Evolutionary conservation across 441 rosid genomes (phyloP).

Genomic region (Populus trichocarpa): DNA sequence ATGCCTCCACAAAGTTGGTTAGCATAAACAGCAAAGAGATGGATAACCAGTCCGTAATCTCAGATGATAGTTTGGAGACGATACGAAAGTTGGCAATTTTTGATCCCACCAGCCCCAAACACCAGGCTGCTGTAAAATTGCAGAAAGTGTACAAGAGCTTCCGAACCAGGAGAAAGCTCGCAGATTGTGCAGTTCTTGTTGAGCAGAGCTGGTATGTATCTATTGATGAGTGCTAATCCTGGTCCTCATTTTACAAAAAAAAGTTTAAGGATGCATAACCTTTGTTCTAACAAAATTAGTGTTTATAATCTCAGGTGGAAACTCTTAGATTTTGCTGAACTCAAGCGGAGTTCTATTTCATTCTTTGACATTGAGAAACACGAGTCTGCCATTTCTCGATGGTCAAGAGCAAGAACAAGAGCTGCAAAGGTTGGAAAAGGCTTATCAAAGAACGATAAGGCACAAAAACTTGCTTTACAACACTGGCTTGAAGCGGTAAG

Average conservation of each 20-base stretch:
- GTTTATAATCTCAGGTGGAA: slow-evolving; percentile 67
- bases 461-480: slow-evolving; percentile 90
- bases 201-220: slow-evolving; percentile 86
- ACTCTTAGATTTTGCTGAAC: slow-evolving; percentile 91
- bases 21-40: slow-evolving; percentile 18
- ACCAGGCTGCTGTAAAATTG: slow-evolving; percentile 71
- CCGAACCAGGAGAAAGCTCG: slow-evolving; percentile 88
- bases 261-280: neutral
- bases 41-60: slow-evolving; percentile 11
- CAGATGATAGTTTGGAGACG: neutral
- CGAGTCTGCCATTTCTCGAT: slow-evolving; percentile 87
- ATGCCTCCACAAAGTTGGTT: slow-evolving; percentile 9
- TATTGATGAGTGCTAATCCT: neutral
- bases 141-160: slow-evolving; percentile 96
- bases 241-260: neutral
- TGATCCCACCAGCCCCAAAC: slow-evolving; percentile 48
- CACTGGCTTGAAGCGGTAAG: slow-evolving; percentile 99
- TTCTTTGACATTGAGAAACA: slow-evolving; percentile 88
- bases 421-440: slow-evolving; percentile 99
- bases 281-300: slow-evolving; percentile 7
- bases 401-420: slow-evolving; percentile 96
- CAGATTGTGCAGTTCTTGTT: slow-evolving; percentile 90
- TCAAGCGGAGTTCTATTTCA: slow-evolving; percentile 88
- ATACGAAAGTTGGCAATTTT: slow-evolving; percentile 23
- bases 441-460: slow-evolving; percentile 79